Conservation (phyloP, 164 flowering plant genomes). For the Malania oleifera region DNA sequence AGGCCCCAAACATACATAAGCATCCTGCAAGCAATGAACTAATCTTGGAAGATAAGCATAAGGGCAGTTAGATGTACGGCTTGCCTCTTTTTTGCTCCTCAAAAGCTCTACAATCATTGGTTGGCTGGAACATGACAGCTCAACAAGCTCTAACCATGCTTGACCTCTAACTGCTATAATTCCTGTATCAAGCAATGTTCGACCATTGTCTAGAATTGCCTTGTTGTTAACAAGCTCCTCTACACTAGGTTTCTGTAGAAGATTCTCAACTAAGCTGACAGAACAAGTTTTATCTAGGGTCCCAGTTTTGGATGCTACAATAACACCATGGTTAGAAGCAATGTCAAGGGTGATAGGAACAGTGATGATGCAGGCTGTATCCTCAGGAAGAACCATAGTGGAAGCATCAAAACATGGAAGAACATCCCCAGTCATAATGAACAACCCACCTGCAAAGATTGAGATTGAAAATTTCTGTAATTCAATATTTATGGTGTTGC, state of each 20-base stretch:
- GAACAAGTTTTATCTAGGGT: constrained; percentile 27
- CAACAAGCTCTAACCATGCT: constrained; percentile 83
- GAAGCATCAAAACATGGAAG: constrained; percentile 97
- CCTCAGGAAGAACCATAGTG: constrained; percentile 71
- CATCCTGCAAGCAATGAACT: background rate
- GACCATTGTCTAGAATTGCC: constrained; percentile 89
- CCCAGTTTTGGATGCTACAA: constrained; percentile 69
- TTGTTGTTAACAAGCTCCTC: constrained; percentile 65
- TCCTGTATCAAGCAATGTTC: constrained; percentile 95
- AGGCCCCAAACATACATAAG: background rate
- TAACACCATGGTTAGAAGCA: constrained; percentile 97
- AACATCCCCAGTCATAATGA: constrained; percentile 99
- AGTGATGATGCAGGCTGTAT: constrained; percentile 83
- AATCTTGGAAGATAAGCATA: background rate
- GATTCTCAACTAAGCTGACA: constrained; percentile 68
- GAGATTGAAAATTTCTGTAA: background rate
- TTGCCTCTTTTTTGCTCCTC: constrained; percentile 66
- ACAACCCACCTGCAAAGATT: constrained; percentile 72
- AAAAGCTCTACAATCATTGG: constrained; percentile 68
- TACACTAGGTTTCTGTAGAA: constrained; percentile 80
- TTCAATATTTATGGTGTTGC: background rate
- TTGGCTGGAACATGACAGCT: constrained; percentile 62
- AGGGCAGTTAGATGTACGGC: constrained; percentile 15
- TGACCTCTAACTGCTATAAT: constrained; percentile 87
- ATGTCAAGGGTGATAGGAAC: constrained; percentile 95